These are phyloP conservation scores for Rozella allomycis DNA, from an alignment of 371 early-diverging fungal species.

Conservation along the genomic window DNA sequence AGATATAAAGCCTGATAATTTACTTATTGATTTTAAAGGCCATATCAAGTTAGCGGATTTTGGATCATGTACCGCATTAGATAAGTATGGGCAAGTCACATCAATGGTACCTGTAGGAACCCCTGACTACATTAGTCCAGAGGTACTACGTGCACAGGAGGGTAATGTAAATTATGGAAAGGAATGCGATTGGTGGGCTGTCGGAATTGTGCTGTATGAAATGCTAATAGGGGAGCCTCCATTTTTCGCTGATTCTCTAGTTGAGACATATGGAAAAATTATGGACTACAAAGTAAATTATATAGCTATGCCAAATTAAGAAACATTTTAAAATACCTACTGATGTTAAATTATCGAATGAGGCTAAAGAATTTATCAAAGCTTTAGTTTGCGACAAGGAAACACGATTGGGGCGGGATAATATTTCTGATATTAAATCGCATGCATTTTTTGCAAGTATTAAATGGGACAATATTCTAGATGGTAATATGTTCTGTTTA, in stretches of 20 bases:
- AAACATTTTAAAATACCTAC: conserved; percentile 22
- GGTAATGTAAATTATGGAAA: conserved; percentile 21
- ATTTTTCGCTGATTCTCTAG: conserved; percentile 37
- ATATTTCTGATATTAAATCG: conserved; percentile 9
- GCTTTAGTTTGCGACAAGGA: conserved; percentile 7
- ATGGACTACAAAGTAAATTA: conserved; percentile 23
- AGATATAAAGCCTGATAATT: conserved; percentile 50
- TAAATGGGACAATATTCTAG: conserved; percentile 10
- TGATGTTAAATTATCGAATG: conserved; percentile 11
- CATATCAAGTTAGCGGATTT: conserved; percentile 50
- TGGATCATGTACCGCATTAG: conserved; percentile 30
- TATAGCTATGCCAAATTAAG: conserved; percentile 8
- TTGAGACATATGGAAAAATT: conserved; percentile 37
- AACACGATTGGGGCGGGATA: not conserved
- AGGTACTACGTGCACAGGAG: conserved; percentile 31
- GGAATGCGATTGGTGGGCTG: conserved; percentile 34
- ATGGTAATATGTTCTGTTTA: too few species aligned
- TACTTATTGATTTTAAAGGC: conserved; percentile 32
- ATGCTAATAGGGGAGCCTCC: conserved; percentile 37
- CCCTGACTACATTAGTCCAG: conserved; percentile 45
- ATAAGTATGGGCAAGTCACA: conserved; percentile 12
- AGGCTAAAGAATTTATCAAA: conserved; percentile 14
- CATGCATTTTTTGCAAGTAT: conserved; percentile 17
- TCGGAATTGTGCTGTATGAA: conserved; percentile 43
- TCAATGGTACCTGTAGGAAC: conserved; percentile 44